Evolutionary conservation across 179 eudicot species (phyloP).

Genomic region (Dionaea muscipula): DNA sequence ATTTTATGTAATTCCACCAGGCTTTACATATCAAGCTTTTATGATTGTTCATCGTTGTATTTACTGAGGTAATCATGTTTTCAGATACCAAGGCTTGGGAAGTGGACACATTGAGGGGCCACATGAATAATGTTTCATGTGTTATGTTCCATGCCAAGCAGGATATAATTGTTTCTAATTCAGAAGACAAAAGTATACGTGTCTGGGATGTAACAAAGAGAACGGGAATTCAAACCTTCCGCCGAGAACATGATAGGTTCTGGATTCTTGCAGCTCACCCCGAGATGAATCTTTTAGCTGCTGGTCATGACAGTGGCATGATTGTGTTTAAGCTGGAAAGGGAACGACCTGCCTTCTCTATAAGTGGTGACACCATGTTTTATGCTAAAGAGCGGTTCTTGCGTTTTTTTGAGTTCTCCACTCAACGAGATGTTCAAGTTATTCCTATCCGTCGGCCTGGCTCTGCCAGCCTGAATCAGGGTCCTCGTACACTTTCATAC

Average conservation of each 20-base stretch:
- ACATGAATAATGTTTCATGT: conserved; percentile 95
- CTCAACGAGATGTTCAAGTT: conserved; percentile 67
- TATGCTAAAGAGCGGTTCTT: conserved; percentile 85
- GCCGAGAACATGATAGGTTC: conserved; percentile 91
- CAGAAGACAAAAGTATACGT: conserved; percentile 95
- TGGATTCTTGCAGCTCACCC: conserved; percentile 95
- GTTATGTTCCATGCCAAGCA: conserved; percentile 90
- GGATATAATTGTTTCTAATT: conserved; percentile 88
- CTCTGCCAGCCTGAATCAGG: conserved; percentile 70
- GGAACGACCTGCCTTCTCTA: conserved; percentile 89
- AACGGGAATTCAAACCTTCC: conserved; percentile 87
- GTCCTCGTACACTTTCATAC: conserved; percentile 72
- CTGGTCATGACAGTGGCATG: conserved; percentile 96
- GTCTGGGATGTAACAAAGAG: conserved; percentile 98
- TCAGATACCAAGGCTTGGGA: conserved; percentile 99
- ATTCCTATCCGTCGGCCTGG: conserved; percentile 85
- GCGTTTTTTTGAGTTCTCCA: conserved; percentile 64
- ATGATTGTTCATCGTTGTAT: background rate
- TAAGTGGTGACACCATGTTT: conserved; percentile 69
- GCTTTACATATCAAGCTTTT: background rate
- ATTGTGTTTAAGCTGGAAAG: conserved; percentile 93
- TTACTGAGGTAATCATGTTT: conserved; percentile 9
- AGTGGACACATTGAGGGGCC: conserved; percentile 94
- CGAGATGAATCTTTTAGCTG: conserved; percentile 91
- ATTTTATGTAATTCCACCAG: background rate